A percentile compares a stretch with the other conserved stretches of the same genome.
phyloP scores from a whole-genome alignment of 805 yeast genomes.

The Pichia nakasei region DNA sequence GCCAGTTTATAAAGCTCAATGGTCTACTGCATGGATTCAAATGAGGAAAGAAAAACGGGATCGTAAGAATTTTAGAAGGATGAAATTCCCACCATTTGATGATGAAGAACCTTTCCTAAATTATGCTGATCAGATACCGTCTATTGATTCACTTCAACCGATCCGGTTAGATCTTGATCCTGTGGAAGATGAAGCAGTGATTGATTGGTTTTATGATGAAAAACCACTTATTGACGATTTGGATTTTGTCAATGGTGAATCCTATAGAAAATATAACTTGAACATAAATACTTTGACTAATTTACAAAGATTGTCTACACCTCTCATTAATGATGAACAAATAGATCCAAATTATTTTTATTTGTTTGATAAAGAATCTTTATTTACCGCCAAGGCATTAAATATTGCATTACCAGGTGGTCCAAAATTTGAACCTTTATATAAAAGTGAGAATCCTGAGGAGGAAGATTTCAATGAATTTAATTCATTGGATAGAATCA shows the following conservation, averaged over 20 bases:
- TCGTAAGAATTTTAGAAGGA: slow-evolving; percentile 78
- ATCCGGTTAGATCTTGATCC: slow-evolving; percentile 59
- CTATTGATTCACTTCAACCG: slow-evolving; percentile 63
- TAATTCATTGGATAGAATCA: slow-evolving; percentile 79
- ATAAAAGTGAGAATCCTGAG: slow-evolving; percentile 53
- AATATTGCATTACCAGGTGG: slow-evolving; percentile 90
- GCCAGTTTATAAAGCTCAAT: slow-evolving; percentile 86
- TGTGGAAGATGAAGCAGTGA: slow-evolving; percentile 48
- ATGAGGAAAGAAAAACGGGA: slow-evolving; percentile 95
- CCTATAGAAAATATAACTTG: slow-evolving; percentile 67
- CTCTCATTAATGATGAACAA: slow-evolving; percentile 49
- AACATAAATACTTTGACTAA: slow-evolving; percentile 53
- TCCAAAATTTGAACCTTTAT: slow-evolving; percentile 87
- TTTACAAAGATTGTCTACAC: slow-evolving; percentile 60
- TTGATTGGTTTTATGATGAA: slow-evolving; percentile 76
- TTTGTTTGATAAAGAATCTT: slow-evolving; percentile 69
- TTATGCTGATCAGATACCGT: slow-evolving; percentile 73
- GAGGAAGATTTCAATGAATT: slow-evolving; percentile 81
- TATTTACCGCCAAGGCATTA: slow-evolving; percentile 85
- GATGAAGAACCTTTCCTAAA: slow-evolving; percentile 93
- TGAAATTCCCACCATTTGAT: slow-evolving; percentile 93
- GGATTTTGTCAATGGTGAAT: slow-evolving; percentile 59
- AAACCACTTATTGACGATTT: slow-evolving; percentile 58
- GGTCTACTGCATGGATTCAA: slow-evolving; percentile 89
- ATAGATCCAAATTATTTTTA: slow-evolving; percentile 53